These are phyloP conservation scores for Phalaenopsis aphrodite DNA, from an alignment of 106 monocot species.

Conservation along the genomic window DNA sequence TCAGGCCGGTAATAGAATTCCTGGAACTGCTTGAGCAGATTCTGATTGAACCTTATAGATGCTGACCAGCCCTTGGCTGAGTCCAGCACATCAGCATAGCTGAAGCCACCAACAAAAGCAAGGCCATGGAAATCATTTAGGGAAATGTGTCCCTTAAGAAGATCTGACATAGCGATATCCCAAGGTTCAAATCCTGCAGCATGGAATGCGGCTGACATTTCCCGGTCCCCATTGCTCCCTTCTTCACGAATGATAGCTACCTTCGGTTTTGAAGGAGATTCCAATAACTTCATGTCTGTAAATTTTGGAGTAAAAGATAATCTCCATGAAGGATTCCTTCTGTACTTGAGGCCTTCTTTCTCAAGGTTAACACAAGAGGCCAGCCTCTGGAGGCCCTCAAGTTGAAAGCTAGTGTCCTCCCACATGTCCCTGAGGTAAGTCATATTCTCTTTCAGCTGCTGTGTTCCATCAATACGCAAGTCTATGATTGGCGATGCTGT, in stretches of 20 bases:
- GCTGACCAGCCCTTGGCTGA: constrained; percentile 98
- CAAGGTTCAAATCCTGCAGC: constrained; percentile 95
- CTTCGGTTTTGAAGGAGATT: constrained; percentile 46
- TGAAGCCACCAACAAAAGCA: constrained; percentile 96
- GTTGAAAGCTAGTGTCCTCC: constrained; percentile 91
- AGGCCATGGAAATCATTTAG: constrained; percentile 64
- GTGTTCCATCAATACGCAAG: constrained; percentile 47
- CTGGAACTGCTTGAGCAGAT: constrained; percentile 55
- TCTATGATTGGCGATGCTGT: constrained; percentile 44
- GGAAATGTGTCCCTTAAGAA: constrained; percentile 39
- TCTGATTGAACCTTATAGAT: constrained; percentile 73
- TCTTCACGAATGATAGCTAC: constrained; percentile 93
- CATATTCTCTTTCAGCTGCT: constrained; percentile 58
- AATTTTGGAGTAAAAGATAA: constrained; percentile 66
- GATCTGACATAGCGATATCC: constrained; percentile 92
- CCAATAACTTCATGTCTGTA: constrained; percentile 44
- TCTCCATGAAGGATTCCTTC: constrained; percentile 56
- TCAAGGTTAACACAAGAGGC: constrained; percentile 78
- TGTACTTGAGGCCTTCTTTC: constrained; percentile 61
- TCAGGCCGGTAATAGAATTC: constrained; percentile 65
- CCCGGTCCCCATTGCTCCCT: constrained; percentile 95
- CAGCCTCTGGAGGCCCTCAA: constrained; percentile 72
- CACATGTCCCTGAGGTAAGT: constrained; percentile 72
- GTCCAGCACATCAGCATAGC: constrained; percentile 90
- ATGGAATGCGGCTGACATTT: constrained; percentile 87